Conservation (phyloP, 2,329 filamentous ascomycete genomes). For the Hymenoscyphus repandus region DNA sequence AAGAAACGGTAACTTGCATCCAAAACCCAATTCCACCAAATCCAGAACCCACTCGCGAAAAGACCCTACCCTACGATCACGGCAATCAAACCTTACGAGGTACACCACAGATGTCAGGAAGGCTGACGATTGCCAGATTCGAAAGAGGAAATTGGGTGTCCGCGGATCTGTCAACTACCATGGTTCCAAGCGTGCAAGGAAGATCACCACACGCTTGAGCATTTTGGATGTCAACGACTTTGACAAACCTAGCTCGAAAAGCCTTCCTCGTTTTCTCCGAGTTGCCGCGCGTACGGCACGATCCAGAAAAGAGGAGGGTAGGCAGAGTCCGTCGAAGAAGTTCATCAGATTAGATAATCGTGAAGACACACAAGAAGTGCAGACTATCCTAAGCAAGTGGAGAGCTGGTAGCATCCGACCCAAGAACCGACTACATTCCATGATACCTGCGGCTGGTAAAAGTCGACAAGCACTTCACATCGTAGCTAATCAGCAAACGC, state of each 20-base stretch:
- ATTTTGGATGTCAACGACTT: conserved; percentile 53
- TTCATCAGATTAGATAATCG: conserved; percentile 55
- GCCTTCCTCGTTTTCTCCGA: conserved; percentile 51
- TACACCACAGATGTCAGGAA: conserved; percentile 14
- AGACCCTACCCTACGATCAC: not conserved
- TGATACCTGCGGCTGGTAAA: not conserved
- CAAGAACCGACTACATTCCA: conserved; percentile 1
- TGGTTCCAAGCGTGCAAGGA: not conserved
- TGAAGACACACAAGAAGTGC: conserved; percentile 54
- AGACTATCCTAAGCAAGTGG: conserved; percentile 50
- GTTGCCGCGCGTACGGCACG: conserved; percentile 55
- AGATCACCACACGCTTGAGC: conserved; percentile 43
- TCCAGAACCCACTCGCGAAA: not conserved
- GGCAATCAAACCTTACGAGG: conserved; percentile 28
- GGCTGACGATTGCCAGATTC: not conserved
- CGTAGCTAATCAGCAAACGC: conserved; percentile 19
- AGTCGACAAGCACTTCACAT: conserved; percentile 17
- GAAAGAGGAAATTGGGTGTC: not conserved
- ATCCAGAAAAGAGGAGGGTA: conserved; percentile 43
- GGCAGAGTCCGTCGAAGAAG: conserved; percentile 50
- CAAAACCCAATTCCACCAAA: conserved; percentile 4
- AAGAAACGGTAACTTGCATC: not conserved
- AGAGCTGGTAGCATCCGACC: conserved; percentile 32
- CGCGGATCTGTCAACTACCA: not conserved
- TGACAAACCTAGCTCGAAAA: conserved; percentile 11